Percentiles rank a stretch among this genome's conserved stretches.
phyloP scores from a whole-genome alignment of 1,284 basidiomycete genomes.

The Cutaneotrichosporon sp. region DNA sequence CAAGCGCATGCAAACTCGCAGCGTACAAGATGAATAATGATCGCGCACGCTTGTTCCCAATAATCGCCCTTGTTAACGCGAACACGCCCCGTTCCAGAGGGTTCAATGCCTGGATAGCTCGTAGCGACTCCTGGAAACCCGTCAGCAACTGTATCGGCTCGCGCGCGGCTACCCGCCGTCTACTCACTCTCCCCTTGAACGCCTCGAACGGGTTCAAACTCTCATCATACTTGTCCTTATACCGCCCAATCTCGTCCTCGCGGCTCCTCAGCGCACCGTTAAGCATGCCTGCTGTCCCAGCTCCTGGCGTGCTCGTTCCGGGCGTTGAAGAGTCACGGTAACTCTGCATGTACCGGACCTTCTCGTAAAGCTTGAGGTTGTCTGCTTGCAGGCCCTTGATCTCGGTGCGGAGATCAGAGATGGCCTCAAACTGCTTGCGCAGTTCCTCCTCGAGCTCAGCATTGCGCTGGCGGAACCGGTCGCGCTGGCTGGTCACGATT shows the following conservation, averaged over 20 bases:
- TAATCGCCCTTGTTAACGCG: constrained; percentile 73
- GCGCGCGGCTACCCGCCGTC: no score
- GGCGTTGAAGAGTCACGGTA: constrained; percentile 62
- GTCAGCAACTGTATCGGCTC: no score
- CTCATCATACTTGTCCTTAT: constrained; percentile 87
- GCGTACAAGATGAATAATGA: constrained; percentile 47
- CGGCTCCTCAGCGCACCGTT: constrained; percentile 38
- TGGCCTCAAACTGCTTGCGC: constrained; percentile 85
- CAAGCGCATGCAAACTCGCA: constrained; percentile 38
- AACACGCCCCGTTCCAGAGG: constrained; percentile 85
- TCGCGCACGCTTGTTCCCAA: constrained; percentile 79
- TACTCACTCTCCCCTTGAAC: constrained; percentile 82
- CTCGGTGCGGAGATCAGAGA: constrained; percentile 82
- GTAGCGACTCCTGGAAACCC: constrained; percentile 82
- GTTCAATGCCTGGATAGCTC: constrained; percentile 86
- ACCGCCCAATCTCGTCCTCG: constrained; percentile 76
- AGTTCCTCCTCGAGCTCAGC: constrained; percentile 97
- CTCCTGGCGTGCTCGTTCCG: constrained; percentile 15
- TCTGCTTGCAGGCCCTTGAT: constrained; percentile 83
- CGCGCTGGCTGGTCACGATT: constrained; percentile 93
- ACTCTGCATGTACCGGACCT: constrained; percentile 92
- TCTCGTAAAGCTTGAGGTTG: constrained; percentile 92
- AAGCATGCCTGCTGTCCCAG: constrained; percentile 22
- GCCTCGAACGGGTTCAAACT: constrained; percentile 96
- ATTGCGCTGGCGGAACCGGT: constrained; percentile 90